Evolutionary conservation across 306 rosid genomes (phyloP).

Genomic region (Trifolium pratense): DNA sequence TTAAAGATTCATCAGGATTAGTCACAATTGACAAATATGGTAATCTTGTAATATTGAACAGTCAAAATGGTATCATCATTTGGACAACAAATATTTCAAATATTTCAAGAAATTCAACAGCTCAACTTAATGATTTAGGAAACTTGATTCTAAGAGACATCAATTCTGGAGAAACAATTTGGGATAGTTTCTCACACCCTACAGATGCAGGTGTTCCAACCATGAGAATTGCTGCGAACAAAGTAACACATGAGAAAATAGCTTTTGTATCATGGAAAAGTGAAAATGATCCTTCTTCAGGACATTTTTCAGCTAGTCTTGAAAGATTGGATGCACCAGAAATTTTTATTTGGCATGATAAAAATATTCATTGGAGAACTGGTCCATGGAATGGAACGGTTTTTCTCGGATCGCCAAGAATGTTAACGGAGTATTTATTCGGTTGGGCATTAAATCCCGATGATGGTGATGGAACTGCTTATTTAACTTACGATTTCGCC

Average conservation of each 20-base stretch:
- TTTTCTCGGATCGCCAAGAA: conserved; percentile 48
- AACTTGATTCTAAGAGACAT: conserved; percentile 35
- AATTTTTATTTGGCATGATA: conserved; percentile 36
- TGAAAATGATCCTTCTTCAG: conserved; percentile 39
- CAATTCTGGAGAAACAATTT: background rate
- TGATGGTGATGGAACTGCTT: conserved; percentile 30
- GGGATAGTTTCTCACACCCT: conserved; percentile 49
- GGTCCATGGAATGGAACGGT: conserved; percentile 56
- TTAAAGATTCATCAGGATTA: conserved; percentile 36
- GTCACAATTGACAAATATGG: conserved; percentile 31
- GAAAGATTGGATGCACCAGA: conserved; percentile 31
- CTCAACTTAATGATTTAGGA: conserved; percentile 35
- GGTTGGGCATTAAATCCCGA: conserved; percentile 34
- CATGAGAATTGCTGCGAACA: conserved; percentile 36
- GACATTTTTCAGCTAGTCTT: conserved; percentile 33
- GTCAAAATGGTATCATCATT: conserved; percentile 7
- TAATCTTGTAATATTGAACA: conserved; percentile 41
- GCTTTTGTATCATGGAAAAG: conserved; percentile 36
- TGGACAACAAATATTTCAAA: conserved; percentile 49
- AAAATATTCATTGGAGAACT: conserved; percentile 43
- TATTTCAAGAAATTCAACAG: background rate
- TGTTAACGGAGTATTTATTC: conserved; percentile 40
- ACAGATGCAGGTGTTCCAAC: conserved; percentile 17
- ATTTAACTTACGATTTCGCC: background rate
- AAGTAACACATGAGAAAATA: conserved; percentile 32